Evolutionary conservation across 306 rosid species (phyloP).

Genomic region (Pyrus communis): DNA sequence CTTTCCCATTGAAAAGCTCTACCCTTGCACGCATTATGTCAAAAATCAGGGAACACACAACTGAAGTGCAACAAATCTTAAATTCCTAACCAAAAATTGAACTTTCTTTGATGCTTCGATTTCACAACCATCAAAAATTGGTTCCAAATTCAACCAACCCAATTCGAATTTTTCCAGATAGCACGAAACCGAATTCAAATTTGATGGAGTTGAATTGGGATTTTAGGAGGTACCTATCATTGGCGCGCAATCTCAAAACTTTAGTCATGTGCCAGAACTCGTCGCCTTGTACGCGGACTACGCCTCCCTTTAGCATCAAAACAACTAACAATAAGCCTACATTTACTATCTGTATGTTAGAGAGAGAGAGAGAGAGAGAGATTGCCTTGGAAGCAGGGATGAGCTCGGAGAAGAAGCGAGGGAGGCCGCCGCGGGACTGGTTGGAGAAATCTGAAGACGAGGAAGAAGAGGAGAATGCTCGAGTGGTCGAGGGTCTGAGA

Average conservation of each 20-base stretch:
- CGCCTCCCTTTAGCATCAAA: constrained; percentile 48
- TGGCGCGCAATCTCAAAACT: constrained; percentile 61
- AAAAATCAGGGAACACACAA: constrained; percentile 10
- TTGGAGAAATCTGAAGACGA: constrained; percentile 42
- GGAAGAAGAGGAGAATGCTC: constrained; percentile 49
- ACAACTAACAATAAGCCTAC: neutral
- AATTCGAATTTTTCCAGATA: neutral
- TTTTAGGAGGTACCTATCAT: constrained; percentile 51
- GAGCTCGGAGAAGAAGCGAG: constrained; percentile 75
- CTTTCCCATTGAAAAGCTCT: constrained; percentile 91
- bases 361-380: neutral
- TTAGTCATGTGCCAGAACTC: constrained; percentile 95
- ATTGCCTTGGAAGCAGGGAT: constrained; percentile 74
- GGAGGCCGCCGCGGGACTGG: constrained; percentile 87
- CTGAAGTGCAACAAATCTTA: neutral
- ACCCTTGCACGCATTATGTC: constrained; percentile 53
- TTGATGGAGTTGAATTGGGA: neutral
- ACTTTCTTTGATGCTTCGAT: neutral
- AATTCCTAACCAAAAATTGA: neutral
- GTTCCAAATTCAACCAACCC: neutral
- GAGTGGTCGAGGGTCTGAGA: constrained; percentile 28
- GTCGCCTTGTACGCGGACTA: constrained; percentile 66
- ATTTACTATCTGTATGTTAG: neutral
- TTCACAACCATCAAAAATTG: neutral
- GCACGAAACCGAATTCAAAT: neutral